Percentiles rank a stretch among this genome's conserved stretches.
These are phyloP conservation scores for Fusarium penzigii DNA, from an alignment of 2,329 filamentous ascomycete genomes.

Conservation along the genomic window DNA sequence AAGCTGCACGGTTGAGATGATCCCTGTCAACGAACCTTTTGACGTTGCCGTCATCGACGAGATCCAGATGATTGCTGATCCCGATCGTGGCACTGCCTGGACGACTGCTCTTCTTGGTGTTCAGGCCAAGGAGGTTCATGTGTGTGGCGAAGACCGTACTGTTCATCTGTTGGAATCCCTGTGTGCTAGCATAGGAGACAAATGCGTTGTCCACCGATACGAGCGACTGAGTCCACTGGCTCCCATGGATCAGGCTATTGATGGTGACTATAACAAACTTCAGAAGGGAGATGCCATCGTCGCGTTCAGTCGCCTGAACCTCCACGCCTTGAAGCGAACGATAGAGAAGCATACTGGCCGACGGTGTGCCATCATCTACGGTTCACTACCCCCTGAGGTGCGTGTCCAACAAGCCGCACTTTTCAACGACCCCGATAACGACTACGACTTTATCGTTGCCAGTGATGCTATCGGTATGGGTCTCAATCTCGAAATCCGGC, in stretches of 20 bases:
- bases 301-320: slow-evolving; percentile 77
- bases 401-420: slow-evolving; percentile 86
- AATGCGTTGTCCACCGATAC: slow-evolving; percentile 79
- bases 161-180: slow-evolving; percentile 78
- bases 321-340: slow-evolving; percentile 76
- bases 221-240: slow-evolving; percentile 78
- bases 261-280: slow-evolving; percentile 64
- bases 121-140: slow-evolving; percentile 83
- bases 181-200: slow-evolving; percentile 78
- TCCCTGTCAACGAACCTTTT: slow-evolving; percentile 54
- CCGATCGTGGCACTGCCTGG: slow-evolving; percentile 88
- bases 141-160: slow-evolving; percentile 86
- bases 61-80: slow-evolving; percentile 92
- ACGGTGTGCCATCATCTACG: slow-evolving; percentile 91
- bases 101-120: slow-evolving; percentile 86
- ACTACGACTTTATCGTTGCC: slow-evolving; percentile 92
- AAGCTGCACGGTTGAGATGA: slow-evolving; percentile 95
- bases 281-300: slow-evolving; percentile 91
- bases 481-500: slow-evolving; percentile 87
- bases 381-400: slow-evolving; percentile 87
- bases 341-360: slow-evolving; percentile 77
- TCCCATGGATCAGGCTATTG: slow-evolving; percentile 63
- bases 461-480: slow-evolving; percentile 98
- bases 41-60: slow-evolving; percentile 97
- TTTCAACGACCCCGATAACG: slow-evolving; percentile 94